Evolutionary conservation across 352 stramenopile species (phyloP), one percentile per base, ranked within the genome.

Genomic region (Phytophthora syringae): DNA sequence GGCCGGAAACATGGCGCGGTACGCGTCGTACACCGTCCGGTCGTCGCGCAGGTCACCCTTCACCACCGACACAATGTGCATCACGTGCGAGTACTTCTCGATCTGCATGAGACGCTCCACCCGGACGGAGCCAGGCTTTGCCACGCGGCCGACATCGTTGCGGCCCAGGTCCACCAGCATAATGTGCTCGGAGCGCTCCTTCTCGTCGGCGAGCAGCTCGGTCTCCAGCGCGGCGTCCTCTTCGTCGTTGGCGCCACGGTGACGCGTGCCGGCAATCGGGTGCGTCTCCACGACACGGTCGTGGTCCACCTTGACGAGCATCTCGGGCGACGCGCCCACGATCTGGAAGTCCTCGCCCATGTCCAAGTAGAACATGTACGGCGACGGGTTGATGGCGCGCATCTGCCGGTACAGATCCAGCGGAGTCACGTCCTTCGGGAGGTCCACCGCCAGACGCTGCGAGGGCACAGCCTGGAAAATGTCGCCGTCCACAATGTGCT

Each of bases 61-160:
- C 36, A 97, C 89, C 20, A 95, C 86, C 30, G 88, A 96, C 52
- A 96, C 88, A 59, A 97, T 96, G 76, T 97, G 89, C 86, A 97
- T 97, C 61, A 97, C 89, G 62, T 97, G 89, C 54, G 88, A 96
- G 78, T 97, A 97, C 74, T 94, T 94, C 55, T 97, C 89, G 53
- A 97, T 94, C 71, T 94, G 79, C 89, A 97, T 96, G 55, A 97
- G 82, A 49, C 75, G 74, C 57, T 97, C 86, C 22, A 97, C 88
- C 7, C 79, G 83, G 30, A 97, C 89, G 1, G 85, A 80, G 10
- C 89, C 89, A 2, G 89, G 88, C 61, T 79, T 86, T 30, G 86
- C 86, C 16, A 97, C 91, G 18, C 90, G 86, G 7, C 91, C 91
- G 18, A 97, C 80, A 54, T 97, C 91, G 54, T 97, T 97, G 32